phyloP scores from a whole-genome alignment of 225 moss, liverwort and hornwort genomes.

The Polytrichum formosum region DNA sequence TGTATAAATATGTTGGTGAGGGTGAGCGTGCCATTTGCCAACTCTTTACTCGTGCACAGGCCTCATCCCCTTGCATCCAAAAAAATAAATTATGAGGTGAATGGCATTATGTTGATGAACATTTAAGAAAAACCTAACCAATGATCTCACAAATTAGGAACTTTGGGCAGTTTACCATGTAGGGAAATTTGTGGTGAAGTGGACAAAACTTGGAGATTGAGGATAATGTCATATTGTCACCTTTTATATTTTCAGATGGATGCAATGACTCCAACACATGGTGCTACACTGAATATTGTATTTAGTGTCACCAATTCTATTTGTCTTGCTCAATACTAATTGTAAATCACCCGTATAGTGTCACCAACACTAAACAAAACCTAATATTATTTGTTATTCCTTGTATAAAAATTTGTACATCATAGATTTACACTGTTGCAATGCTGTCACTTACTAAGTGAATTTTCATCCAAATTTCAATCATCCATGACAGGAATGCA shows the following conservation, averaged over 20 bases:
- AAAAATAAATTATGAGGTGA: slow-evolving; percentile 42
- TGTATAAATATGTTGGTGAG: slow-evolving; percentile 55
- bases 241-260: background rate
- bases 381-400: no score
- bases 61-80: slow-evolving; percentile 46
- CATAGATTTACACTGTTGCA: no score
- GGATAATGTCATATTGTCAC: background rate
- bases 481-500: no score
- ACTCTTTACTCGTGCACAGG: slow-evolving; percentile 48
- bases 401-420: no score
- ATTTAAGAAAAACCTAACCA: background rate
- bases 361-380: no score
- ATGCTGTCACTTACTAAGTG: no score
- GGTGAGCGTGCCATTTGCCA: slow-evolving; percentile 50
- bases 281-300: slow-evolving; percentile 8
- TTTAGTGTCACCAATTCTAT: no score
- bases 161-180: no score
- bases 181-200: no score
- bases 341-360: no score
- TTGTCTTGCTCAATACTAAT: background rate
- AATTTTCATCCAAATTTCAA: no score
- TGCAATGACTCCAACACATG: slow-evolving; percentile 47
- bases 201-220: no score
- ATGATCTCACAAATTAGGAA: background rate
- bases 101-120: background rate